Base-by-base conservation (phyloP, 306 rosid species). In the Sindora glabra region DNA sequence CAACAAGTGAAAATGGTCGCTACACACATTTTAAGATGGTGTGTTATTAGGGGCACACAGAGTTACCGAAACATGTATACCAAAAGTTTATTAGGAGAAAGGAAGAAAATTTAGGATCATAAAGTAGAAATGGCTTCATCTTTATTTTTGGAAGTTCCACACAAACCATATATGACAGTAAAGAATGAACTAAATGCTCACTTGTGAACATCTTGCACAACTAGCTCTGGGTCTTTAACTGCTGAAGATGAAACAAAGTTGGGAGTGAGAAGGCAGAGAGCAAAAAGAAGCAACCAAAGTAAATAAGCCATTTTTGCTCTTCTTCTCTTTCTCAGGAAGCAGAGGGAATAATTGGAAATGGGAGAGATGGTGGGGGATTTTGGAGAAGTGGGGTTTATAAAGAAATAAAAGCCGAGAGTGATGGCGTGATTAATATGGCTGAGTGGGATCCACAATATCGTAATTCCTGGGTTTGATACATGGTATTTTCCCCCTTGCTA, bases 151-250 rank as follows among this genome's bases (percentile, higher is more conserved):
- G n/a, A n/a, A n/a, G n/a, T n/a, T n/a, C n/a, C n/a, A n/a, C n/a
- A n/a, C n/a, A n/a, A n/a, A n/a, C n/a, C 21, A 42, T 16, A 42
- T 16, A 17, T 42, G 18, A n/a, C n/a, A 5, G 16, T n/a, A 9
- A 26, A 26, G 30, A 26, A 26, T 42, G 19, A 42, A 42, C 12
- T 5, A 3, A 15, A 8, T 16, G 25, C 24, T 59, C 54, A 79
- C 94, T 82, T 77, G 1, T 85, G 78, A 5, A 81, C 86, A 17
- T 85, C 84, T 22, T 74, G 72, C 1, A 61, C 84, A 5, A 82
- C 86, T 0, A 34, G 74, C 22, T 79, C 61, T 36, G 80, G 78
- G 70, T 77, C 77, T 53, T 69, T 82, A 15, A 77, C 49, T 2
- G 62, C 38, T 3, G 75, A 69, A 4, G 79, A 76, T 56, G 77